Evolutionary conservation across 2,329 filamentous ascomycete genomes (phyloP), one percentile per base, ranked within the genome.

Genomic region (Colletotrichum liriopes): DNA sequence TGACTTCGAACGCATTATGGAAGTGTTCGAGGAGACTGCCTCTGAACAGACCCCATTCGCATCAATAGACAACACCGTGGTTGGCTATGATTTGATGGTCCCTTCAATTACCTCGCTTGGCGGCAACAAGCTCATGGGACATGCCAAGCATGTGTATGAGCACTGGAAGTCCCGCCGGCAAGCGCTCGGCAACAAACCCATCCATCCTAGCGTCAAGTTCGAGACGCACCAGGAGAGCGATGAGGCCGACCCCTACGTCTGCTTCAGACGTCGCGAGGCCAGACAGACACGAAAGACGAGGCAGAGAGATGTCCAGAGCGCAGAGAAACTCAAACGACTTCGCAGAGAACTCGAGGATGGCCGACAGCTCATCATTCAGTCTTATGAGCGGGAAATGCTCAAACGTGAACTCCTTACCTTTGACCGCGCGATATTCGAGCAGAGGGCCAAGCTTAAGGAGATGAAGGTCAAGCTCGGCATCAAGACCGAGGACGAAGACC

Each of bases 161-260:
- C 93, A 98, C 81, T 99, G 96, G 96, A 95, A 92, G 82, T 84
- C 87, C 73, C 90, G 91, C 78, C 90, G 94, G 64, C 85, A 91
- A 77, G 86, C 86, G 39, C 88, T 87, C 71, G 90, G 89, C 75
- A 96, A 96, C 80, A 91, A 89, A 77, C 85, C 92, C 7, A 85
- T 98, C 73, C 93, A 95, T 79, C 91, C 94, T 9, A 88, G 86
- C 29, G 90, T 98, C 80, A 98, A 98, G 85, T 96, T 98, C 76
- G 96, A 99, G 85, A 97, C 92, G 58, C 94, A 96, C 74, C 93
- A 94, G 80, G 96, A 98, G 75, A 97, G 93, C 73, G 96, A 99
- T 82, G 96, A 99, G 80, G 91, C 94, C 77, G 96, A 99, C 83
- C 96, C 96, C 60, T 99, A 98, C 84, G 95, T 99, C 78, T 99